Evolutionary conservation across 73 alveolate genomes (phyloP), one percentile per base, ranked within the genome.

Genomic region (Durusdinium trenchii): DNA sequence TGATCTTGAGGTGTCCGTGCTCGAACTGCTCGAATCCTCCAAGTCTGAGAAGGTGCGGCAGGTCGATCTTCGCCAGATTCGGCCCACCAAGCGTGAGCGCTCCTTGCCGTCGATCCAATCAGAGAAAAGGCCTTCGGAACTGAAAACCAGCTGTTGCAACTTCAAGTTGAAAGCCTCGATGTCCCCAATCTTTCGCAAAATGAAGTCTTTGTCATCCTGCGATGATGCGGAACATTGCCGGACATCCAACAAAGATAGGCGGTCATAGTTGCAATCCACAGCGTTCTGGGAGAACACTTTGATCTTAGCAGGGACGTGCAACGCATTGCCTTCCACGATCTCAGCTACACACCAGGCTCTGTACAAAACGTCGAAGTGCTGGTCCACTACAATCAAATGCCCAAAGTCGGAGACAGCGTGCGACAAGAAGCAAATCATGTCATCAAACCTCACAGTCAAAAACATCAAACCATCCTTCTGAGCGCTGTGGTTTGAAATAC

Each of bases 311-410:
- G 95, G 95, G 61, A 87, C 61, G 36, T 30, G 73, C 83, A 87
- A 46, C n/a, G 61, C 95, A 47, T 87, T 87, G 67, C 67, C 95
- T 50, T 87, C 95, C 28, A 87, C 95, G 28, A 87, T 87, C 46
- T 87, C 95, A 40, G 95, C 95, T 46, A 87, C 95, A 23, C 95
- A 87, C 95, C 95, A 87, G 16, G 95, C 95, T 45, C 95, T 38
- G 84, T 87, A 87, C 95, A 87, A 47, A 23, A 86, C 95, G 40
- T 86, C 82, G 52, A 52, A 38, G 40, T 40, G 20, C 54, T 7
- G 52, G 7, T 9, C 50, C 86, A 75, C n/a, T n/a, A n/a, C n/a
- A n/a, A n/a, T n/a, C n/a, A n/a, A n/a, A n/a, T n/a, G n/a, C n/a
- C n/a, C n/a, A n/a, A n/a, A n/a, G n/a, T n/a, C n/a, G n/a, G n/a